phyloP scores from a whole-genome alignment of 805 yeast species.

The Candida argentea region DNA sequence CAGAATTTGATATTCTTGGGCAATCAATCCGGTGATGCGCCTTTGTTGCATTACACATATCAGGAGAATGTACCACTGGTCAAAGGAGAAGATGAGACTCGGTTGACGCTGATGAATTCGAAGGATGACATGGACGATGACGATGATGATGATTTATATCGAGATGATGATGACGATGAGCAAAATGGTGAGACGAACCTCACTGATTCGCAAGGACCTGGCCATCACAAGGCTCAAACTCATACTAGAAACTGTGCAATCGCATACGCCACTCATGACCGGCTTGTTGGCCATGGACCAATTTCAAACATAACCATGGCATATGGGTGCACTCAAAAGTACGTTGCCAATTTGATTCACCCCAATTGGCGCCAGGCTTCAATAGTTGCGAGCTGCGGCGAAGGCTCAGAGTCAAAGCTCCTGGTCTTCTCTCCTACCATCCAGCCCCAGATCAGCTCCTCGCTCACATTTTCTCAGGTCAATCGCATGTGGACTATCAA shows the following conservation, averaged over 20 bases:
- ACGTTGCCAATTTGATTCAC: constrained; percentile 52
- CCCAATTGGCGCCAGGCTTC: constrained; percentile 61
- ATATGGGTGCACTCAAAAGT: constrained; percentile 40
- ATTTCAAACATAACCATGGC: constrained; percentile 61
- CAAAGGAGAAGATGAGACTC: constrained; percentile 3
- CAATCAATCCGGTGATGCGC: constrained; percentile 49
- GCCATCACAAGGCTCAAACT: constrained; percentile 1
- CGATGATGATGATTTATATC: constrained; percentile 36
- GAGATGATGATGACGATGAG: constrained; percentile 22
- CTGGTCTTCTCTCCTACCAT: constrained; percentile 59
- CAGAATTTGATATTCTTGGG: constrained; percentile 46
- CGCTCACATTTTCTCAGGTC: constrained; percentile 62
- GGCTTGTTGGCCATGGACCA: constrained; percentile 62
- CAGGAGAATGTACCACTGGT: constrained; percentile 5
- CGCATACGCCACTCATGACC: constrained; percentile 28
- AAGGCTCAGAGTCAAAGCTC: constrained; percentile 42
- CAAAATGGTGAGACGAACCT: constrained; percentile 2
- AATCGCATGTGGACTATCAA: constrained; percentile 67
- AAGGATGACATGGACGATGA: constrained; percentile 21
- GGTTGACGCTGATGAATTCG: constrained; percentile 2
- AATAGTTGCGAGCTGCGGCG: constrained; percentile 62
- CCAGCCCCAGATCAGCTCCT: constrained; percentile 56
- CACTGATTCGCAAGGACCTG: constrained; percentile 1
- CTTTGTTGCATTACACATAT: constrained; percentile 35
- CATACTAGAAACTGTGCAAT: constrained; percentile 2